These are phyloP conservation scores for Chlorella sp. DNA, from an alignment of 139 green algal genomes.

Conservation along the genomic window DNA sequence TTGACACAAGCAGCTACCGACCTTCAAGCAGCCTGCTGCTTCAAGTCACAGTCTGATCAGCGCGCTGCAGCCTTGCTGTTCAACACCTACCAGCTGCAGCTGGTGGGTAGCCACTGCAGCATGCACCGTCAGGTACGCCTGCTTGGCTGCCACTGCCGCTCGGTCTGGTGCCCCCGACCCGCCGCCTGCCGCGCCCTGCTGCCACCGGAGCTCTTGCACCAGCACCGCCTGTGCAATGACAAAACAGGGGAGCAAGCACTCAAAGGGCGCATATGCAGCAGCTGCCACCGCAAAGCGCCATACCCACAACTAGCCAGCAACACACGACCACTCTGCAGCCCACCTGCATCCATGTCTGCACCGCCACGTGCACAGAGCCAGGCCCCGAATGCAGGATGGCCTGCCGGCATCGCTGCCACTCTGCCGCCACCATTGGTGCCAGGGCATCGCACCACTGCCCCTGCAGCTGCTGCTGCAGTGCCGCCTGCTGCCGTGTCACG, in stretches of 20 bases:
- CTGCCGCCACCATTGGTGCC: constrained; percentile 62
- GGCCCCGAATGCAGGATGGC: constrained; percentile 37
- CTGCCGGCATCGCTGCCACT: constrained; percentile 65
- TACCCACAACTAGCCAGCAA: background rate
- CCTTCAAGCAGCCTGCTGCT: no score
- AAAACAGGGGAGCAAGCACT: background rate
- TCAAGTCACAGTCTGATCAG: no score
- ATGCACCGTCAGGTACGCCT: constrained; percentile 61
- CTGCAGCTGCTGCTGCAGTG: constrained; percentile 54
- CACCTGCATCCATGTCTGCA: constrained; percentile 65
- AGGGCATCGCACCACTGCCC: constrained; percentile 86
- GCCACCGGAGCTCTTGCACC: constrained; percentile 46
- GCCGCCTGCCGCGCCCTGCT: constrained; percentile 16
- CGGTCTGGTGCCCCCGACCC: background rate
- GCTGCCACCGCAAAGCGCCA: no score
- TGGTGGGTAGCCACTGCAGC: constrained; percentile 73
- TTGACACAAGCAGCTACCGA: no score
- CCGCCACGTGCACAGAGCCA: constrained; percentile 46
- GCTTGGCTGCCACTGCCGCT: constrained; percentile 64
- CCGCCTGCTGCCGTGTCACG: constrained; percentile 24
- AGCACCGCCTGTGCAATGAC: constrained; percentile 34
- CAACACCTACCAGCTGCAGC: constrained; percentile 50
- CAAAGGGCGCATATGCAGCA: no score
- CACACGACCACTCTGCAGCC: background rate
- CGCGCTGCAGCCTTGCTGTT: background rate